Conservation (phyloP, 352 stramenopile species). For the Nothophytophthora sp. region DNA sequence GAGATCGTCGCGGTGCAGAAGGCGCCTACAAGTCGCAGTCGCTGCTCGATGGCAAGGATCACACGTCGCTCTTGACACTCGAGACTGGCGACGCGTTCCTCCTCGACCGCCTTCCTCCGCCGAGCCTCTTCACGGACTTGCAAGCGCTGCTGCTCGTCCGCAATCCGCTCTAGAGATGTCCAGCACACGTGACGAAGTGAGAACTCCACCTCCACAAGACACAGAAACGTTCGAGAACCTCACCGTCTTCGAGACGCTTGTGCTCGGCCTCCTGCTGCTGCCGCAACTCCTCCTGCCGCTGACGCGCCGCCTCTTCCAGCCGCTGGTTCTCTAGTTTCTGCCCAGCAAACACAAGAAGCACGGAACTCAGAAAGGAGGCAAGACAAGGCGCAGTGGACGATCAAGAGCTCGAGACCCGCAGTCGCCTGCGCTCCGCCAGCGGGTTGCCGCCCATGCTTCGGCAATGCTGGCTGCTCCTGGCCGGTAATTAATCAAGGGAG, state of each 20-base stretch:
- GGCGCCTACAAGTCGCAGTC: slow-evolving; percentile 45
- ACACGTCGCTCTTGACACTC: slow-evolving; percentile 36
- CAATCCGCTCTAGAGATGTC: slow-evolving; percentile 33
- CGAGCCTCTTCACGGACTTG: slow-evolving; percentile 32
- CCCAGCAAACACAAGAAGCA: neutral
- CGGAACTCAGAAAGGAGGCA: neutral
- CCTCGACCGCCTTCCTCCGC: slow-evolving; percentile 27
- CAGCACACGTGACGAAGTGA: neutral
- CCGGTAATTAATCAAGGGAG: no score
- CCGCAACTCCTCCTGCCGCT: slow-evolving; percentile 45
- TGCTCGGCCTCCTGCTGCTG: slow-evolving; percentile 43
- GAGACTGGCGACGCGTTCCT: slow-evolving; percentile 40
- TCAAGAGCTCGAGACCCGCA: slow-evolving; percentile 31
- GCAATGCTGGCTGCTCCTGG: no score
- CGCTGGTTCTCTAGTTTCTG: slow-evolving; percentile 80
- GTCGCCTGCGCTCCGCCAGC: slow-evolving; percentile 38
- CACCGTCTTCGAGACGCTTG: slow-evolving; percentile 52
- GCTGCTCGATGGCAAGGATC: slow-evolving; percentile 41
- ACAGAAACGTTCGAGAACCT: slow-evolving; percentile 1
- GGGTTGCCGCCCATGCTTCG: no score
- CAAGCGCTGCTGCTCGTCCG: slow-evolving; percentile 30
- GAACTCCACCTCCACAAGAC: neutral
- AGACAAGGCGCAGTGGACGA: no score
- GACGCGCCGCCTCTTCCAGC: slow-evolving; percentile 53
- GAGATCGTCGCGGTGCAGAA: slow-evolving; percentile 47